phyloP scores from a whole-genome alignment of 805 yeast genomes.

The Candida silvatica region DNA sequence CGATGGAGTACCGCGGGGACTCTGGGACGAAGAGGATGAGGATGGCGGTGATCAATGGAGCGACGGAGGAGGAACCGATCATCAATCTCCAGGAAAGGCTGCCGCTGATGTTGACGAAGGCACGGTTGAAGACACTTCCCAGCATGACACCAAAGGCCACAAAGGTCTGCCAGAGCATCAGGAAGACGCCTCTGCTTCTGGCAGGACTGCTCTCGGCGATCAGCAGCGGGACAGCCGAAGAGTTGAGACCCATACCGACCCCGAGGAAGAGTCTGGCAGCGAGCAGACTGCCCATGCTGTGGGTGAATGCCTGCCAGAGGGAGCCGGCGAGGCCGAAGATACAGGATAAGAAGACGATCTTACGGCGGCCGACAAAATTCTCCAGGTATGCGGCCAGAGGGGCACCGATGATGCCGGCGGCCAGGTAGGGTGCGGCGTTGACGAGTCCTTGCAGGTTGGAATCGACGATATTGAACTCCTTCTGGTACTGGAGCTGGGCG shows the following conservation, averaged over 20 bases:
- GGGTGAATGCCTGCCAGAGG: conserved; percentile 56
- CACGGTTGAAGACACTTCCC: conserved; percentile 56
- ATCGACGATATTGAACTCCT: conserved; percentile 41
- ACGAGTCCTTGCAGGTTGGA: conserved; percentile 52
- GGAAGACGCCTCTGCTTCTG: conserved; percentile 52
- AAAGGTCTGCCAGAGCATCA: conserved; percentile 67
- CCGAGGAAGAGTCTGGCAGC: conserved; percentile 57
- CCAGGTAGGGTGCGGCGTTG: conserved; percentile 61
- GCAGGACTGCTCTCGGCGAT: conserved; percentile 60
- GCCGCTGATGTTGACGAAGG: conserved; percentile 42
- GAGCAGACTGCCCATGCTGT: conserved; percentile 57
- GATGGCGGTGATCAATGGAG: conserved; percentile 47
- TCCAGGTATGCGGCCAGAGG: conserved; percentile 54
- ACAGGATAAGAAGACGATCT: conserved; percentile 58
- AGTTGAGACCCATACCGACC: conserved; percentile 59
- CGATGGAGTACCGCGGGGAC: conserved; percentile 35
- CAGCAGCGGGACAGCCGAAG: conserved; percentile 63
- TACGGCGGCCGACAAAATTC: conserved; percentile 46
- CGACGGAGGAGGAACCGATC: conserved; percentile 58
- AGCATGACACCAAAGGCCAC: conserved; percentile 66
- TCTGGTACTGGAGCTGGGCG: conserved; percentile 53
- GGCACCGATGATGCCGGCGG: conserved; percentile 39
- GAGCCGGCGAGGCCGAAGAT: conserved; percentile 48
- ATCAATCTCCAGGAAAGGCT: conserved; percentile 61
- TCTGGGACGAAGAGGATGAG: conserved; percentile 46